Conservation (phyloP, 2,329 filamentous ascomycete genomes). For the Metarhizium anisopliae region DNA sequence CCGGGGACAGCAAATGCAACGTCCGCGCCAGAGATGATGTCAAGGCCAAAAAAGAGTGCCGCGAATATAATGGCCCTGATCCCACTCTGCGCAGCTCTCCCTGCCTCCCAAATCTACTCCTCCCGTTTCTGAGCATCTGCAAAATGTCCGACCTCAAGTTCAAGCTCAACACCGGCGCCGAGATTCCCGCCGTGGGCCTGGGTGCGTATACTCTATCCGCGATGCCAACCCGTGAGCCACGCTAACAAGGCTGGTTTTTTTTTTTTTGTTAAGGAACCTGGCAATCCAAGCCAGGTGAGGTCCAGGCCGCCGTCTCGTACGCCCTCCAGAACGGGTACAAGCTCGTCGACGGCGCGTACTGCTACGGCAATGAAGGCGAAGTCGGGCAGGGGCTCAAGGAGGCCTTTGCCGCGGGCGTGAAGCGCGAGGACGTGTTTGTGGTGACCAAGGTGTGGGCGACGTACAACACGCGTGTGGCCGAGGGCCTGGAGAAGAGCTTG, state of each 20-base stretch:
- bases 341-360: slow-evolving; percentile 64
- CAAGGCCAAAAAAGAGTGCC: too few relatives aligned
- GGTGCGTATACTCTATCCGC: slow-evolving; percentile 32
- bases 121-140: too few relatives aligned
- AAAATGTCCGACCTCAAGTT: slow-evolving; percentile 27
- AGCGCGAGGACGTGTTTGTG: slow-evolving; percentile 73
- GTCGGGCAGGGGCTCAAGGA: slow-evolving; percentile 71
- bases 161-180: slow-evolving; percentile 54
- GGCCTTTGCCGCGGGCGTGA: slow-evolving; percentile 60
- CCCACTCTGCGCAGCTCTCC: too few relatives aligned
- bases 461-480: slow-evolving; percentile 51
- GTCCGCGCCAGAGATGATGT: too few relatives aligned
- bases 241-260: not conserved
- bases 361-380: slow-evolving; percentile 38
- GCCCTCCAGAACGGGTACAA: slow-evolving; percentile 50
- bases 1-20: too few relatives aligned
- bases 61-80: too few relatives aligned
- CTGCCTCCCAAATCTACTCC: too few relatives aligned
- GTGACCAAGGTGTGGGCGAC: slow-evolving; percentile 82
- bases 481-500: slow-evolving; percentile 49
- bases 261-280: slow-evolving; percentile 43
- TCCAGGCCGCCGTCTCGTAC: slow-evolving; percentile 47
- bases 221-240: not conserved
- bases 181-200: slow-evolving; percentile 53
- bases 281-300: slow-evolving; percentile 52